Conservation (phyloP, 179 eudicot species). For the Patellifolia procumbens region DNA sequence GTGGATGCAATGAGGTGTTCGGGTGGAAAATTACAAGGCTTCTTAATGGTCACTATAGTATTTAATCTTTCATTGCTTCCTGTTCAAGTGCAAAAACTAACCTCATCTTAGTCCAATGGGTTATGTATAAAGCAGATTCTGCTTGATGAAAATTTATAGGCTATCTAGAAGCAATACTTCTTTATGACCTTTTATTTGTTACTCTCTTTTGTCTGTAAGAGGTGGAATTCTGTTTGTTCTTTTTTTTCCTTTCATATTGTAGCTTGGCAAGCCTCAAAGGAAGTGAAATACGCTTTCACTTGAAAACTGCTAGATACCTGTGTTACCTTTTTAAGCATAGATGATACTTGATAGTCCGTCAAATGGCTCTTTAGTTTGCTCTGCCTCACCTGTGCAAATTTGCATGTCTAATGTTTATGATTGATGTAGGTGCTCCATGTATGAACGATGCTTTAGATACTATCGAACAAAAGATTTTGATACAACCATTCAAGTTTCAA, state of each 20-base stretch:
- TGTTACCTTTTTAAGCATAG: background rate
- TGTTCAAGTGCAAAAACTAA: background rate
- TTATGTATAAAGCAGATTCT: background rate
- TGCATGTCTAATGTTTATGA: background rate
- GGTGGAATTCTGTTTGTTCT: background rate
- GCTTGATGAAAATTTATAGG: background rate
- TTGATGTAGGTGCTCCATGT: too few relatives aligned
- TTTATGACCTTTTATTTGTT: background rate
- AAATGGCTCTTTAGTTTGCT: background rate
- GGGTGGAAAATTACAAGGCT: background rate
- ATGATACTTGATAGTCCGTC: background rate
- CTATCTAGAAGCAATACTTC: background rate
- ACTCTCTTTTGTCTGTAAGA: background rate
- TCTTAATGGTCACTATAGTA: background rate
- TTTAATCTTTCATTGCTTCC: background rate
- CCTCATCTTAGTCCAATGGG: background rate
- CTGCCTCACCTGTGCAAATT: background rate
- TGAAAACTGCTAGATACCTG: background rate
- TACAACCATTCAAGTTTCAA: background rate
- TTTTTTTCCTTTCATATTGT: background rate
- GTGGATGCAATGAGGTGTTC: background rate
- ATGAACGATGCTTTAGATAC: too few relatives aligned
- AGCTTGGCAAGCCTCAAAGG: background rate
- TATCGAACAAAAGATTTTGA: too few relatives aligned
- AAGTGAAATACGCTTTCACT: background rate